These are phyloP conservation scores for Cutaneotrichosporon daszewskae DNA, from an alignment of 1,284 basidiomycete species.

Conservation along the genomic window DNA sequence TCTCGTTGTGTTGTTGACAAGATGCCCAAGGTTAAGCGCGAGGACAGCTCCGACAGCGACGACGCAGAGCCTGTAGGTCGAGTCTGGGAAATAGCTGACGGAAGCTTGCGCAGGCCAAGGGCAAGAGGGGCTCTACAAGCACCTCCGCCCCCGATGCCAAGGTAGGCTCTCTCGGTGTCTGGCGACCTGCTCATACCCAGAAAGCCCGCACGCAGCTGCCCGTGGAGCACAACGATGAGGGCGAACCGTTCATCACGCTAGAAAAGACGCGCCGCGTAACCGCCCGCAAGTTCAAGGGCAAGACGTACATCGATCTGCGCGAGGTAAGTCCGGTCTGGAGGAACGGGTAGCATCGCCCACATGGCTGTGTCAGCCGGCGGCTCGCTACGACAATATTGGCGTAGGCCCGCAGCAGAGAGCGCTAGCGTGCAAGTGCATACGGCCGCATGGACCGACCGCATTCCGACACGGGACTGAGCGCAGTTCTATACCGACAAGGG, in stretches of 20 bases:
- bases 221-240: conserved; percentile 6
- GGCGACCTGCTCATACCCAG: background rate
- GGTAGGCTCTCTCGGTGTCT: background rate
- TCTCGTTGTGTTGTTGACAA: background rate
- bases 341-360: background rate
- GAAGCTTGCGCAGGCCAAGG: background rate
- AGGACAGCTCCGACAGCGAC: too few relatives aligned
- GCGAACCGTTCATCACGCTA: conserved; percentile 8
- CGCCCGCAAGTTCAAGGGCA: conserved; percentile 64
- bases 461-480: background rate
- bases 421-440: background rate
- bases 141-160: background rate
- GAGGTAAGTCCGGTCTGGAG: conserved; percentile 52
- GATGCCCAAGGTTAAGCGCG: conserved; percentile 3
- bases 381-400: background rate
- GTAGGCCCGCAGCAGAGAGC: background rate
- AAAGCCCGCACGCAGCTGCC: background rate
- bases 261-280: conserved; percentile 64
- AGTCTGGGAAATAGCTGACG: too few relatives aligned
- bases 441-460: too few relatives aligned
- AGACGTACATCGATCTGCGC: conserved; percentile 65
- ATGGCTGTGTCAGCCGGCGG: background rate
- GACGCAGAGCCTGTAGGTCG: too few relatives aligned
- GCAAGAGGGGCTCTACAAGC: conserved; percentile 1
- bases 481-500: conserved; percentile 57